Evolutionary conservation across 2,329 filamentous ascomycete species (phyloP), one percentile per base, ranked within the genome.

Genomic region (Sporothrix curviconia): DNA sequence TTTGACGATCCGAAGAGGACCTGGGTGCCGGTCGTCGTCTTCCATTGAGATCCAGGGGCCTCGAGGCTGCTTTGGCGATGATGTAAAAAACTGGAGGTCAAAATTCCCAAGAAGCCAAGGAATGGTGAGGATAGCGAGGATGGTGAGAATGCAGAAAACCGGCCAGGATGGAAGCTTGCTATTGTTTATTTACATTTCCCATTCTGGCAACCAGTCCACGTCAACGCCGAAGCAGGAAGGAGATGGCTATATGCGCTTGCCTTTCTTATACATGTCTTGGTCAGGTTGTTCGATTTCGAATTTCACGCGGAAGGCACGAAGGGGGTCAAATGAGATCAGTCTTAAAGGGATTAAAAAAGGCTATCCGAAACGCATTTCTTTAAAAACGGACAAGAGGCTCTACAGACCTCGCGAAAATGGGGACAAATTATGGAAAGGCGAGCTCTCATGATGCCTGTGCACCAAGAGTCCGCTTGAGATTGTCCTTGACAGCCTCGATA

Each of bases 401-500:
- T n/a, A n/a, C n/a, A n/a, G n/a, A n/a, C n/a, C n/a, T n/a, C n/a
- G n/a, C n/a, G n/a, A 32, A 19, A 25, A 46, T 28, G 24, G 32
- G n/a, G 36, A n/a, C 17, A 53, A 53, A 43, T 25, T 24, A 24
- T 30, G 14, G 42, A 14, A 50, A 5, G 8, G n/a, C 19, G 22
- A 37, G 37, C 9, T 7, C 7, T 53, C 34, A 56, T 11, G 42
- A 58, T 3, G 42, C 36, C 15, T 52, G 25, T 2, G 61, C 64
- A 8, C 69, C 75, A 40, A 80, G 65, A 15, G 78, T 83, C 61
- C 79, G 78, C 50, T 77, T 70, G 15, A 87, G 71, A 58, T 82
- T 83, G 55, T 82, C 77, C 65, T 82, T 84, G 37, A 84, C 74
- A 2, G 75, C 74, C 47, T 82, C 78, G 12, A 86, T 71, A 39